Conservation (phyloP, 2,329 filamentous ascomycete species). For the Trematosphaeria pertusa region DNA sequence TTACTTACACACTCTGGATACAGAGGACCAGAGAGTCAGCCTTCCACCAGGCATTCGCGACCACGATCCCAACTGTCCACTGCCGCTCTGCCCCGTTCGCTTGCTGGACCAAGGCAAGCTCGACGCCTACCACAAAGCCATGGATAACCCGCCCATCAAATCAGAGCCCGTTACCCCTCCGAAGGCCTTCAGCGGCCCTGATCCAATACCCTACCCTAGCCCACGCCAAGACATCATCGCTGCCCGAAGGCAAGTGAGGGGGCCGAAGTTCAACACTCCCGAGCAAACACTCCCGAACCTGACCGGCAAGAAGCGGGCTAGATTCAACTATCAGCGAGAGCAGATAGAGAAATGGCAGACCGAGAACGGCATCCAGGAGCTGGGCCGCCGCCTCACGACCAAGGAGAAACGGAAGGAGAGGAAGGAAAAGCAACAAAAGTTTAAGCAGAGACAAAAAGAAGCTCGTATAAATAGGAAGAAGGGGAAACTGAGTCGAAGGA, state of each 20-base stretch:
- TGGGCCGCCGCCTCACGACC: too few relatives aligned
- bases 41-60: constrained; percentile 10
- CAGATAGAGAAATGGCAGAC: constrained; percentile 7
- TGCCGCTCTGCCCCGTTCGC: constrained; percentile 25
- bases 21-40: constrained; percentile 15
- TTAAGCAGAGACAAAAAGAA: background rate
- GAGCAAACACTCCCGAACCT: constrained; percentile 4
- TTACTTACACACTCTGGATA: constrained; percentile 18
- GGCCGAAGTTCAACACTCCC: too few relatives aligned
- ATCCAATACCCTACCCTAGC: too few relatives aligned
- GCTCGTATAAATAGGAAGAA: background rate
- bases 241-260: too few relatives aligned
- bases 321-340: constrained; percentile 8
- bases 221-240: too few relatives aligned
- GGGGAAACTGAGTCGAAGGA: background rate
- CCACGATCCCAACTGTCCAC: constrained; percentile 14
- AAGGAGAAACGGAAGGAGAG: too few relatives aligned
- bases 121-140: background rate
- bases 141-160: background rate
- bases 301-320: constrained; percentile 2
- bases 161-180: too few relatives aligned
- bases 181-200: too few relatives aligned
- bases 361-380: background rate
- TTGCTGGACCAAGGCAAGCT: background rate
- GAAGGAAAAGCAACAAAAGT: background rate